These are phyloP conservation scores for Prosopis cineraria DNA, from an alignment of 306 rosid genomes.

Conservation along the genomic window DNA sequence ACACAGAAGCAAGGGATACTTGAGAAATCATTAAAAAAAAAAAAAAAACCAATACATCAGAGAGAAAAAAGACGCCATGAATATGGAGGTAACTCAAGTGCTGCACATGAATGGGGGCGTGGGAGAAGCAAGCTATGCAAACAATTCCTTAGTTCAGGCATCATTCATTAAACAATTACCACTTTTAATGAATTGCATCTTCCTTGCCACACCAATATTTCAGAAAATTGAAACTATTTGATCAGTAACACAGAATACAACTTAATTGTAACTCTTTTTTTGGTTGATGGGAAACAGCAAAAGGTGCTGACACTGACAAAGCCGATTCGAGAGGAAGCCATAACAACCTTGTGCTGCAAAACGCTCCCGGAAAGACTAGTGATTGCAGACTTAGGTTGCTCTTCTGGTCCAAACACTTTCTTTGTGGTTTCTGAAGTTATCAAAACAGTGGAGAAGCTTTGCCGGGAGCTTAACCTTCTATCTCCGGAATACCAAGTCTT, in stretches of 20 bases:
- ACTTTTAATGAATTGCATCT: background rate
- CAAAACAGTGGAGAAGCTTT: constrained; percentile 38
- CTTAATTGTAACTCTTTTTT: background rate
- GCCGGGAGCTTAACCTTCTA: constrained; percentile 3
- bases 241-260: background rate
- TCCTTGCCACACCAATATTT: background rate
- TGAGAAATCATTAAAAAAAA: background rate
- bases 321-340: constrained; percentile 47
- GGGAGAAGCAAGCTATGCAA: constrained; percentile 42
- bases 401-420: constrained; percentile 59
- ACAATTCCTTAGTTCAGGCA: constrained; percentile 39
- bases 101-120: constrained; percentile 41
- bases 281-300: constrained; percentile 32
- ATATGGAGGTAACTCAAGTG: constrained; percentile 37
- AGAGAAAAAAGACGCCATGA: background rate
- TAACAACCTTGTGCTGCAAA: constrained; percentile 20
- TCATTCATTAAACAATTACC: background rate
- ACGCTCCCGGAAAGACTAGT: constrained; percentile 27
- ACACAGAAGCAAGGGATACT: background rate
- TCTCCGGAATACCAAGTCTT: constrained; percentile 45
- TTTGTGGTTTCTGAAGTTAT: constrained; percentile 42
- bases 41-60: background rate
- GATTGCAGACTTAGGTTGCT: constrained; percentile 60
- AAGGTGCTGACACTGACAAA: constrained; percentile 45
- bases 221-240: background rate